Evolutionary conservation across 176 grass and related monocot species (phyloP), one percentile per base, ranked within the genome.

Genomic region (Carex parvula): DNA sequence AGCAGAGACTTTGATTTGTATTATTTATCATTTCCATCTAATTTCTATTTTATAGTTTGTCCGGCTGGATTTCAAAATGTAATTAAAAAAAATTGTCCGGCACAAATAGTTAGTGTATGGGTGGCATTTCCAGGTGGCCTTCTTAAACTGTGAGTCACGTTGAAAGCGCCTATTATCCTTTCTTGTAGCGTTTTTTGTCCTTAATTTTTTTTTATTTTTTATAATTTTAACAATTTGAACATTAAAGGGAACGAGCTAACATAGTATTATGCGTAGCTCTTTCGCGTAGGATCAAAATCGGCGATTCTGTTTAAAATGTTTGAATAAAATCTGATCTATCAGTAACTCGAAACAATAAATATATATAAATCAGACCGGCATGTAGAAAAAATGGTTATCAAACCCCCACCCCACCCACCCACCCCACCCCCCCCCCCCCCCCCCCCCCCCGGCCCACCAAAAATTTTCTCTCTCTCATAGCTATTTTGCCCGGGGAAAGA

Each of bases 1-100:
- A 17, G 52, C 73, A 78, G 3, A 78, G 73, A 78, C 73, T 78
- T 55, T 33, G 50, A 77, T 48, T 48, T 48, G 46, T 50, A 50
- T 12, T 54, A 55, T 15, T 54, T 54, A 26, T 76, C 22, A 64
- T 69, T 68, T 69, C 3, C 50, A 77, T 77, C 24, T 55, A 18
- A 54, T 18, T 77, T 32, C 4, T 32, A 16, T 55, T 24, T 29
- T 16, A 11, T 56, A 32, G 8, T 78, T 56, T 57, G 73, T 17
- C 73, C 24, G 73, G 73, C 73, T 78, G 50, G 26, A 55, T 33
- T 62, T 3, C 50, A 78, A 57, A 78, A 57, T 78, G 24, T 33
- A 56, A 56, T 78, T 0, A 62, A 61, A 61, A 61, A 75, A 26
- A 9, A 24, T 56, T 77, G 72, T 33, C 72, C 72, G 73, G 73